Percentiles rank a stretch among this genome's conserved stretches.
phyloP scores from a whole-genome alignment of 176 grass and related monocot genomes.

The Hordeum marinum region DNA sequence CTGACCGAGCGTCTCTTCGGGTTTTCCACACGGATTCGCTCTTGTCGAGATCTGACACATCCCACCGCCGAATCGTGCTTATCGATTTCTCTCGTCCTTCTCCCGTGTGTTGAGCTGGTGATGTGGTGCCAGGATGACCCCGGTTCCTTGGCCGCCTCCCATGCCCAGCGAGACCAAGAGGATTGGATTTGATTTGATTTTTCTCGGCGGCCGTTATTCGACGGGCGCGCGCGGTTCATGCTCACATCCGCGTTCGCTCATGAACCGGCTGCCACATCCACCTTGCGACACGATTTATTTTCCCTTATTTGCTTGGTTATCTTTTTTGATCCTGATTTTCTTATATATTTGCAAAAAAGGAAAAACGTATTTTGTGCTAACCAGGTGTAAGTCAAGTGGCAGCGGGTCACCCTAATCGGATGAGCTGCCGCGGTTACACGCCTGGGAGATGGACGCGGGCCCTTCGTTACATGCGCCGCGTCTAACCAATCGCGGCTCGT shows the following conservation, averaged over 20 bases:
- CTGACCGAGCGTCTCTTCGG: slow-evolving; percentile 61
- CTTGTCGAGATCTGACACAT: slow-evolving; percentile 82
- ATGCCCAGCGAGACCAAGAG: slow-evolving; percentile 44
- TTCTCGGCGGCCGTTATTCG: neutral
- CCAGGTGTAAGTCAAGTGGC: slow-evolving; percentile 69
- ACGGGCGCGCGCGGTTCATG: neutral
- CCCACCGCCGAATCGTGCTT: neutral
- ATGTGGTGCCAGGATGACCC: slow-evolving; percentile 47
- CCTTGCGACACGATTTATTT: too few relatives aligned
- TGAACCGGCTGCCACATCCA: slow-evolving; percentile 30
- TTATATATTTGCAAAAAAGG: neutral
- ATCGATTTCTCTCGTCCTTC: too few relatives aligned
- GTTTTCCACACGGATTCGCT: slow-evolving; percentile 35
- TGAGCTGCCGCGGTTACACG: slow-evolving; percentile 63
- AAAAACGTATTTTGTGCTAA: neutral
- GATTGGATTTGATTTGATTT: neutral
- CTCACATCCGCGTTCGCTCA: neutral
- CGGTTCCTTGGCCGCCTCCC: slow-evolving; percentile 50
- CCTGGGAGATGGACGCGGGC: slow-evolving; percentile 30
- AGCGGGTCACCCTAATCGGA: slow-evolving; percentile 13
- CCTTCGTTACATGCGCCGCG: slow-evolving; percentile 49
- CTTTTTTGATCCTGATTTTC: neutral
- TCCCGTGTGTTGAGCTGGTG: slow-evolving; percentile 35
- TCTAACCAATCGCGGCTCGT: neutral
- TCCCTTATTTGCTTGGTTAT: neutral